phyloP scores from a whole-genome alignment of 805 yeast species.

The Pichia occidentalis region DNA sequence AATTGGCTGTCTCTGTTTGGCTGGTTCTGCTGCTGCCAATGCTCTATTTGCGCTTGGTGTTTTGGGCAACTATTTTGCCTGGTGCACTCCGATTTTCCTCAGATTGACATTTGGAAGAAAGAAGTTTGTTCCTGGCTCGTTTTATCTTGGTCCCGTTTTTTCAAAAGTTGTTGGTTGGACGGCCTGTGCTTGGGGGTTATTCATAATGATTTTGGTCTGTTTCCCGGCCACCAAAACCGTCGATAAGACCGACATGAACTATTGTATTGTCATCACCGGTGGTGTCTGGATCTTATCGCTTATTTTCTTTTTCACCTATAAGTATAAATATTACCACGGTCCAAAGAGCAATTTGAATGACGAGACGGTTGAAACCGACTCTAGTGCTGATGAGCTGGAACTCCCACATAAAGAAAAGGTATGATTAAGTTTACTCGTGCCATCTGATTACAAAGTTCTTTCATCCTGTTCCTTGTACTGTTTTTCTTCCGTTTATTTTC shows the following conservation, averaged over 20 bases:
- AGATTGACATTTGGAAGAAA: constrained; percentile 41
- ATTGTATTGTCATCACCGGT: constrained; percentile 30
- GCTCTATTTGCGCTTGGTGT: constrained; percentile 60
- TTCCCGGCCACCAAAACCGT: constrained; percentile 44
- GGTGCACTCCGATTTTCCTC: constrained; percentile 53
- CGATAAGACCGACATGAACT: constrained; percentile 32
- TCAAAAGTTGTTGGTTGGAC: constrained; percentile 41
- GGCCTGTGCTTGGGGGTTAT: constrained; percentile 42
- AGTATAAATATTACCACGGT: constrained; percentile 23
- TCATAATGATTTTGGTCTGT: constrained; percentile 47
- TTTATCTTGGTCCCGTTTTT: constrained; percentile 45
- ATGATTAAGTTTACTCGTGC: neutral
- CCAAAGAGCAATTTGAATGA: constrained; percentile 22
- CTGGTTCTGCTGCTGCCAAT: constrained; percentile 49
- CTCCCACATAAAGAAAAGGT: neutral
- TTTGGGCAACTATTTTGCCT: constrained; percentile 52
- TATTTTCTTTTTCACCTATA: constrained; percentile 20
- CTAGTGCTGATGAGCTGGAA: constrained; percentile 10
- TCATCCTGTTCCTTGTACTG: neutral
- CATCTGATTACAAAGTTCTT: neutral
- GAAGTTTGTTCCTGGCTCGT: constrained; percentile 55
- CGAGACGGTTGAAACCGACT: constrained; percentile 6
- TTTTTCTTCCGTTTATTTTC: neutral
- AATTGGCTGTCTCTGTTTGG: constrained; percentile 49
- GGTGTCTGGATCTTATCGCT: constrained; percentile 26